phyloP scores from a whole-genome alignment of 139 green algal genomes.

The Asterochloris sp. region DNA sequence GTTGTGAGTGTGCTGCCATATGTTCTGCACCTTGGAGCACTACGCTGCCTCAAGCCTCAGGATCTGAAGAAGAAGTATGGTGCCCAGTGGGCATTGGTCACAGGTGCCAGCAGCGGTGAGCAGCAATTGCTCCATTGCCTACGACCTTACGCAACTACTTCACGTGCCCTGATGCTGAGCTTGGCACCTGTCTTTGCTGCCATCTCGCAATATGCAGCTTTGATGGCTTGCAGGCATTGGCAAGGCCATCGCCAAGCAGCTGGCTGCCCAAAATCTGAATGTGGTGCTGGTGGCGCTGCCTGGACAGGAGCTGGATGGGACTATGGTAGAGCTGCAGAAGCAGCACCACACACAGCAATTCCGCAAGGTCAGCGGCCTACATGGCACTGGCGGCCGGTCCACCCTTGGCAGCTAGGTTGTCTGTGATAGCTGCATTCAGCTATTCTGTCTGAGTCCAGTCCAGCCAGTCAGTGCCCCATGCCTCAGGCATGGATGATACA shows the following conservation, averaged over 20 bases:
- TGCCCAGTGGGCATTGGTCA: conserved; percentile 91
- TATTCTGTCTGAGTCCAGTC: too few species aligned
- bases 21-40: too few species aligned
- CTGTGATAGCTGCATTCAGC: too few species aligned
- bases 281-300: conserved; percentile 86
- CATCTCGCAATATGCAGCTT: not conserved
- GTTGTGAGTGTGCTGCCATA: too few species aligned
- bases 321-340: conserved; percentile 60
- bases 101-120: conserved; percentile 80
- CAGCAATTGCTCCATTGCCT: not conserved
- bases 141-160: not conserved
- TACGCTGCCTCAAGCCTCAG: conserved; percentile 62
- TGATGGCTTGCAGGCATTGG: conserved; percentile 76
- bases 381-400: not conserved
- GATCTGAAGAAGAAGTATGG: conserved; percentile 87
- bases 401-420: too few species aligned
- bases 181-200: not conserved
- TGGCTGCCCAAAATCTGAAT: conserved; percentile 84
- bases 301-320: conserved; percentile 72
- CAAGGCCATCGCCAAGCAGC: conserved; percentile 74
- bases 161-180: not conserved
- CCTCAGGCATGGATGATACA: too few species aligned
- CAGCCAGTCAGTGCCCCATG: too few species aligned
- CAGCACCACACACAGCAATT: conserved; percentile 67
- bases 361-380: conserved; percentile 53